Conservation (phyloP, 768 basidiomycete genomes). For the Scleroderma citrinum region DNA sequence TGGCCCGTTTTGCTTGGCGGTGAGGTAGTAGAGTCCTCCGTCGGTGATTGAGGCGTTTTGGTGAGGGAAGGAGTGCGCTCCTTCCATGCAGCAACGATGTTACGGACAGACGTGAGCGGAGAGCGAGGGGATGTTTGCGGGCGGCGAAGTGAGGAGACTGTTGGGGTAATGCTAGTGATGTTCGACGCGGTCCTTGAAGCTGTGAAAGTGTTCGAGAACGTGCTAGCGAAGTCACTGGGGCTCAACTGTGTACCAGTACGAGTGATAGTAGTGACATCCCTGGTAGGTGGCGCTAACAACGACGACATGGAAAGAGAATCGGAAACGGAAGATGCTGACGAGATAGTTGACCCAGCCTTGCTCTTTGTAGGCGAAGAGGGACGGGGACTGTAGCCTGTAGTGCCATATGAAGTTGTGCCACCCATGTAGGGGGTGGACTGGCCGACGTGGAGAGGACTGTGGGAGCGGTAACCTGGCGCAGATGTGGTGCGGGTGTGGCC, state of each 20-base stretch:
- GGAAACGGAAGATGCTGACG: slow-evolving; percentile 16
- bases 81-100: slow-evolving; percentile 78
- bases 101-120: slow-evolving; percentile 67
- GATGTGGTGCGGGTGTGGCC: slow-evolving; percentile 54
- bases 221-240: slow-evolving; percentile 33
- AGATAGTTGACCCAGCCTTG: slow-evolving; percentile 28
- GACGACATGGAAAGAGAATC: slow-evolving; percentile 31
- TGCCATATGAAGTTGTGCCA: slow-evolving; percentile 28
- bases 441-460: slow-evolving; percentile 25
- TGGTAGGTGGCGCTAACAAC: slow-evolving; percentile 44
- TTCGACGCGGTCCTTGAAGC: slow-evolving; percentile 22
- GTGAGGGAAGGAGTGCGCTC: slow-evolving; percentile 54
- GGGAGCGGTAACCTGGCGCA: slow-evolving; percentile 34
- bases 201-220: slow-evolving; percentile 37
- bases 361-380: slow-evolving; percentile 46
- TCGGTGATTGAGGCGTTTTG: slow-evolving; percentile 29
- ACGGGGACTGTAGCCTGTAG: slow-evolving; percentile 33
- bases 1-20: slow-evolving; percentile 20
- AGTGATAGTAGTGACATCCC: slow-evolving; percentile 27
- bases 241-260: slow-evolving; percentile 29
- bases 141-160: slow-evolving; percentile 49
- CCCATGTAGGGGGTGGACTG: slow-evolving; percentile 38
- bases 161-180: slow-evolving; percentile 33
- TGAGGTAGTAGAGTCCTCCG: slow-evolving; percentile 36
- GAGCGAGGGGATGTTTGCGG: slow-evolving; percentile 65